A percentile compares a stretch with the other conserved stretches of the same genome.
Evolutionary conservation across 805 yeast genomes (phyloP).

Genomic region (Gaillardinia entomophila): DNA sequence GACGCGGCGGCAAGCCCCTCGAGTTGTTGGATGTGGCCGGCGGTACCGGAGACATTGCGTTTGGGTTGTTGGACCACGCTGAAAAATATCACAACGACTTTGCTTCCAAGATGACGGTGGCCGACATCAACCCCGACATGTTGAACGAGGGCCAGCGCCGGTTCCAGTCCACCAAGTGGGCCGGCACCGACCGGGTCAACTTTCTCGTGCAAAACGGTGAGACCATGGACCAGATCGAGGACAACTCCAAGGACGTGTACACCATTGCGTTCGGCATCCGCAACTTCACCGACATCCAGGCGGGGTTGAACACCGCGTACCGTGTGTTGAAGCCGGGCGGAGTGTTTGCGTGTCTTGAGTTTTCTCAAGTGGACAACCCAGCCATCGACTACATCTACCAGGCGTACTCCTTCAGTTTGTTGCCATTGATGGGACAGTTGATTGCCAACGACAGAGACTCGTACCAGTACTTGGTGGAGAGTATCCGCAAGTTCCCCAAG

Average conservation of each 20-base stretch:
- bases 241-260: slow-evolving; percentile 87
- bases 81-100: slow-evolving; percentile 68
- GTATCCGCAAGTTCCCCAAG: slow-evolving; percentile 84
- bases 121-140: slow-evolving; percentile 96
- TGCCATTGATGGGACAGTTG: slow-evolving; percentile 94
- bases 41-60: slow-evolving; percentile 98
- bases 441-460: slow-evolving; percentile 94
- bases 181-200: slow-evolving; percentile 54
- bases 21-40: slow-evolving; percentile 96
- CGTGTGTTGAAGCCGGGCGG: slow-evolving; percentile 97
- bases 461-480: slow-evolving; percentile 92
- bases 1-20: slow-evolving; percentile 79
- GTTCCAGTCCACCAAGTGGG: slow-evolving; percentile 53
- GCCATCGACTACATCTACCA: slow-evolving; percentile 71
- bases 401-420: slow-evolving; percentile 78
- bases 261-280: slow-evolving; percentile 97
- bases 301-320: slow-evolving; percentile 91
- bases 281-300: slow-evolving; percentile 91
- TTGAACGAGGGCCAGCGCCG: slow-evolving; percentile 85
- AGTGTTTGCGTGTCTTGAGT: slow-evolving; percentile 92
- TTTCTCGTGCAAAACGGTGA: slow-evolving; percentile 94
- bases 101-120: slow-evolving; percentile 77
- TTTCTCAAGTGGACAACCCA: slow-evolving; percentile 83
- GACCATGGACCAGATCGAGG: slow-evolving; percentile 72
- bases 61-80: slow-evolving; percentile 91